Evolutionary conservation across 2,329 filamentous ascomycete species (phyloP), one percentile per base, ranked within the genome.

Genomic region (Didymella pomorum): DNA sequence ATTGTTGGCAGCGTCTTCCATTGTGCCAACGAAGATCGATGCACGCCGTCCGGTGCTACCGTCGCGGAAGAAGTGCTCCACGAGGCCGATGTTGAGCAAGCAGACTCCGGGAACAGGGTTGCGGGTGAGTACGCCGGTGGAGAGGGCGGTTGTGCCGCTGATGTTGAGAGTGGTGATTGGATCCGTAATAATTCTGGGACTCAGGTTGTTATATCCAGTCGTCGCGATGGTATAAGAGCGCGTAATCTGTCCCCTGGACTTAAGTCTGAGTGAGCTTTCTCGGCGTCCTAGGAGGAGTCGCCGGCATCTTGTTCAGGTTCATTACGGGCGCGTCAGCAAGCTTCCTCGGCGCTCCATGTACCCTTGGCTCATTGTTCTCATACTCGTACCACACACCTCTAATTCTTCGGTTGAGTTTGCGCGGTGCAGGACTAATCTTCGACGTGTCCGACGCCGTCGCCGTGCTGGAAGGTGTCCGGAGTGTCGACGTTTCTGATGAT

Each of bases 361-460:
- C 47, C 9, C 33, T 45, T 7, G 57, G 43, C 18, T 42, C 29
- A 16, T 26, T 52, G 25, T 37, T 47, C 10, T 76, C 73, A 41
- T 76, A 76, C 53, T 76, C 74, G 47, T 76, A 76, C 74, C 74
- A 76, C 3, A 76, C 72, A 28, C 74, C 72, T 51, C 73, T 71
- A 45, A 76, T 67, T n/a, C 65, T 63, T 6, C 67, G 56, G 48
- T 76, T 76, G 14, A 76, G 51, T 51, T 76, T 76, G 9, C 74
- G 48, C 3, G 74, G 73, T 9, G 67, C 60, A 1, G 74, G 74
- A 11, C 52, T 67, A 10, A 75, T 73, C 0, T 66, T 59, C 16
- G 41, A 43, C 21, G 26, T 6, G 8, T 43, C 41, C 23, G 41
- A 43, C 33, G 66, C 69, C 1, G 62, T 68, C 3, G 68, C 58